These are phyloP conservation scores for Mycotypha africana DNA, from an alignment of 371 early-diverging fungal species.

Conservation along the genomic window DNA sequence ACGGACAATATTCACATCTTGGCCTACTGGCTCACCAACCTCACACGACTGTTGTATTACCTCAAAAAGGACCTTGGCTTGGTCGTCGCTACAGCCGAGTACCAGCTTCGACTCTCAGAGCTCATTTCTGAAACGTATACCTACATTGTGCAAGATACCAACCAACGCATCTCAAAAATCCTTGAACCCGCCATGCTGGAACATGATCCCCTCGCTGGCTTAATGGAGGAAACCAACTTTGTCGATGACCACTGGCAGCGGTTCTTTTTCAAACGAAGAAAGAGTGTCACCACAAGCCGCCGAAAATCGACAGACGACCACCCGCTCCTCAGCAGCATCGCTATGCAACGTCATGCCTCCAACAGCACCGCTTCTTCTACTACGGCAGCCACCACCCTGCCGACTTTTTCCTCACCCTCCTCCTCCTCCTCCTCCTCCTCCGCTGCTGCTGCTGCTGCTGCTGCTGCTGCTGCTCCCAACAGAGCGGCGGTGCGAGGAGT, in stretches of 20 bases:
- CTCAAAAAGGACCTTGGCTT: constrained; percentile 76
- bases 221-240: constrained; percentile 59
- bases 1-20: constrained; percentile 33
- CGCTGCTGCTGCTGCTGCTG: too few species aligned
- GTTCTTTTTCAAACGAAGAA: constrained; percentile 34
- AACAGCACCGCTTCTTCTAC: too few species aligned
- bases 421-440: too few species aligned
- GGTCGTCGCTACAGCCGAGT: constrained; percentile 49
- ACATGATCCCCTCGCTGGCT: constrained; percentile 61
- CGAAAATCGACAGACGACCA: background rate
- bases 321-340: too few species aligned
- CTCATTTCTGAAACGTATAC: constrained; percentile 39
- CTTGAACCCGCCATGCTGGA: constrained; percentile 47
- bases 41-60: constrained; percentile 69
- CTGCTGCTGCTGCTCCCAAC: too few species aligned
- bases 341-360: constrained; percentile 4
- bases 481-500: background rate
- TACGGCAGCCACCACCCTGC: too few species aligned
- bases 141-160: background rate
- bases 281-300: background rate
- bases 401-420: too few species aligned
- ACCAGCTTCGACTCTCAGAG: constrained; percentile 64
- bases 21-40: constrained; percentile 82
- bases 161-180: background rate
- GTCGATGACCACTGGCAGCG: constrained; percentile 55